Evolutionary conservation across 176 grass and related monocot genomes (phyloP).

Genomic region (Zoysia japonica): DNA sequence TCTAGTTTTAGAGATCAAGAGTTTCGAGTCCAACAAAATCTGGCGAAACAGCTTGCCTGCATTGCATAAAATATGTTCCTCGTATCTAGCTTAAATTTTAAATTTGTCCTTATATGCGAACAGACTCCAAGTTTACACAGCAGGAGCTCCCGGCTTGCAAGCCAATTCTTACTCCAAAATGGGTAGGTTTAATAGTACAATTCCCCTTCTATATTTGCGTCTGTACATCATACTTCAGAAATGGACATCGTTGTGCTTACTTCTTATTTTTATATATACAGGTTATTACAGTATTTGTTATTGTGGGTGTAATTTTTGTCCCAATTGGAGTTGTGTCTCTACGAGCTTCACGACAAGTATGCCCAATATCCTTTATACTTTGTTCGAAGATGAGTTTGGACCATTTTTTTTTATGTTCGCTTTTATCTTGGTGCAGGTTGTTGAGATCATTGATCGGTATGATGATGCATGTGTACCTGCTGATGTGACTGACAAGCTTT

Average conservation of each 20-base stretch:
- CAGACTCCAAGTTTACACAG: constrained; percentile 97
- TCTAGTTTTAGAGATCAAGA: not conserved
- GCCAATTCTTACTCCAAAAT: constrained; percentile 95
- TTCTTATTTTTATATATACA: constrained; percentile 28
- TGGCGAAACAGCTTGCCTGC: not conserved
- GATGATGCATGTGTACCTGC: constrained; percentile 60
- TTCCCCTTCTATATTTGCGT: not conserved
- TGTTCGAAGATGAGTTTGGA: not conserved
- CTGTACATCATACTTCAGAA: constrained; percentile 16
- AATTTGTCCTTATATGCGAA: constrained; percentile 5
- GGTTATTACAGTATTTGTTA: constrained; percentile 77
- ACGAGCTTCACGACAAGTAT: constrained; percentile 69
- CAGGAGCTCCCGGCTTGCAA: constrained; percentile 99
- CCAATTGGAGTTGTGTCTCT: constrained; percentile 74
- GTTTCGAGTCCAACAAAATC: not conserved
- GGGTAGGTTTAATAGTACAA: constrained; percentile 51
- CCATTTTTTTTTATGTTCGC: constrained; percentile 19
- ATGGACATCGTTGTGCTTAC: not conserved
- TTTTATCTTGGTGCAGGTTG: constrained; percentile 61
- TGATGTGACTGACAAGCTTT: constrained; percentile 61
- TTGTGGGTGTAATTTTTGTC: constrained; percentile 80
- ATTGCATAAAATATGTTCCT: not conserved
- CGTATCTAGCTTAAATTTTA: not conserved
- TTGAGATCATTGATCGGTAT: constrained; percentile 84
- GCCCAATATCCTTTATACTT: constrained; percentile 27